Base-by-base conservation (phyloP, 495 filamentous ascomycete genomes). In the Penicillium ucsense region DNA sequence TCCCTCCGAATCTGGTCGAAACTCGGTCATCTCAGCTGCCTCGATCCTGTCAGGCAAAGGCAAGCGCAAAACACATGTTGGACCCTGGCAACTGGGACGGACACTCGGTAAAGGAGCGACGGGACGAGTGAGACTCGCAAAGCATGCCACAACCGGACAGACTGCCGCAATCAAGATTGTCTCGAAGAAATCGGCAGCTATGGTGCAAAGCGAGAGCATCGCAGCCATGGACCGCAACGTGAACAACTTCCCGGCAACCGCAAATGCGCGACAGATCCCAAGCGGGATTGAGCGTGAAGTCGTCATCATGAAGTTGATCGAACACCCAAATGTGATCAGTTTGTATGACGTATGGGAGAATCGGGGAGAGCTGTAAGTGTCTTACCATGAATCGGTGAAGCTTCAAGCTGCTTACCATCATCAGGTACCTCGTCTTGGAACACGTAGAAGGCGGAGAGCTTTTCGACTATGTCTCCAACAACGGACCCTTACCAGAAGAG, bases 261-360 rank as follows among this genome's bases (percentile, higher is more conserved):
- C 59, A 10, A 74, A 77, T 10, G 67, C 77, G 50, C 77, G 79
- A 47, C 73, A 78, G 31, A 90, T 96, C 67, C 90, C 90, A 2
- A 78, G 85, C 53, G 84, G 83, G 1, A 86, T 97, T 41, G 92
- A 97, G 59, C 76, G 92, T 34, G 92, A 98, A 59, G 86, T 94
- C 35, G 86, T 88, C 7, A 91, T 98, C 49, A 91, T 97, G 82
- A 97, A 94, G 63, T 74, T 97, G 35, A 88, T 97, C 44, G 81
- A 91, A 51, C 92, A 99, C 68, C 86, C 81, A 0, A 88, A 97
- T 62, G 86, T 99, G 43, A 87, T 96, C 57, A 84, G 82, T 47
- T 66, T 99, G 6, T 86, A 86, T 57, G 94, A 97, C 66, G 85
- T 97, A 10, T 99, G 91, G 91, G 94, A 97, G 71, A 95, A 95